Evolutionary conservation across 2,329 filamentous ascomycete genomes (phyloP), one percentile per base, ranked within the genome.

Genomic region (Pseudogymnoascus sp.): DNA sequence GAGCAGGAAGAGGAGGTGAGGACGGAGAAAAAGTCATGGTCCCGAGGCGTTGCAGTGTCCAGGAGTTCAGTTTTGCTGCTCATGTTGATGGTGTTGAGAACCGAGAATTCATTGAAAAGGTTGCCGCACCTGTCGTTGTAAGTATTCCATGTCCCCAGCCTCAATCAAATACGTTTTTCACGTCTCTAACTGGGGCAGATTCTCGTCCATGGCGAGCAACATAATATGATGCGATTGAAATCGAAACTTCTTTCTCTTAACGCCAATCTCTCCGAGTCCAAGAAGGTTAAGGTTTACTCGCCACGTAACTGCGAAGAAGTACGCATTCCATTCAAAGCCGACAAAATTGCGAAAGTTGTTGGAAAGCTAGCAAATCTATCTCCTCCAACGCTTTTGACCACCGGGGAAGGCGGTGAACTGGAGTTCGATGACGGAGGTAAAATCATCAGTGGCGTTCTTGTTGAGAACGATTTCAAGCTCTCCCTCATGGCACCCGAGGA

Each of bases 81-180:
- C 94, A 99, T 71, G 94, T 99, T 3, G 94, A 97, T 69, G 95
- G 94, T 33, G 89, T 90, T 6, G 93, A 99, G 75, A 99, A 99
- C 71, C 85, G 91, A 65, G 92, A 96, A 68, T 99, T 99, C 71
- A 97, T 99, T 65, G 93, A 97, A 71, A 91, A 97, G 75, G 89
- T 97, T 44, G 86, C 83, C 31, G 92, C 94, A 2, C 92, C 92
- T 14, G 92, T 97, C 23, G 93, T 99, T 70, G 91, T 95, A 82
- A 79, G 90, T 87, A 25, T 10, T 47, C 56, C 21, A n/a, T 8
- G n/a, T 7, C 5, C 14, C 28, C 50, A 33, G n/a, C 7, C n/a
- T 7, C 50, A 56, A 35, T 56, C 5, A 18, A 18, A 33, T 21
- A 56, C 35, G 28, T 47, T 21, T 11, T 7, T 31, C 4, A 38